These are phyloP conservation scores for Zizania palustris DNA, from an alignment of 202 grass and related monocot species.

Conservation along the genomic window DNA sequence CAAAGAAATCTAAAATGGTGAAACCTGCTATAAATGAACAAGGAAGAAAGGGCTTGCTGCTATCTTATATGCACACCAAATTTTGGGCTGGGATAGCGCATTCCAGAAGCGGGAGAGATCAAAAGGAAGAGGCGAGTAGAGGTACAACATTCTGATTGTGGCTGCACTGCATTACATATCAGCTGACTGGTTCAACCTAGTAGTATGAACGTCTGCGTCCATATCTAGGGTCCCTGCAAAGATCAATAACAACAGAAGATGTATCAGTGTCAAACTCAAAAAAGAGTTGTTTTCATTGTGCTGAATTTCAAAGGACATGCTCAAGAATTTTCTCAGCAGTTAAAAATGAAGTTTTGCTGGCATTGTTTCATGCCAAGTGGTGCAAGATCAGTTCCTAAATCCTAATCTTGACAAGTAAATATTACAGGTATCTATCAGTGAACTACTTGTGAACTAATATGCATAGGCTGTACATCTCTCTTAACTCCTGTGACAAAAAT, in stretches of 20 bases:
- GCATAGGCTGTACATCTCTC: not conserved
- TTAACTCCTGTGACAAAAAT: not conserved
- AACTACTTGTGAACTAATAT: not conserved
- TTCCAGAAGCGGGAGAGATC: not conserved
- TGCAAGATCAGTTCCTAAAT: not conserved
- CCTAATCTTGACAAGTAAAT: not conserved
- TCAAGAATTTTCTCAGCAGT: not conserved
- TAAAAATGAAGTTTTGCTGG: not conserved
- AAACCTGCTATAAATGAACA: slow-evolving; percentile 33
- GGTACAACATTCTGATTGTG: not conserved
- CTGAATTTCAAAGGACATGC: slow-evolving; percentile 22
- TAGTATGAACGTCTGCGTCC: slow-evolving; percentile 37
- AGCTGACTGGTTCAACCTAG: slow-evolving; percentile 34
- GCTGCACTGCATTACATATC: not conserved
- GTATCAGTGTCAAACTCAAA: not conserved
- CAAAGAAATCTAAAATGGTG: slow-evolving; percentile 26
- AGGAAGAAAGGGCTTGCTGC: slow-evolving; percentile 33
- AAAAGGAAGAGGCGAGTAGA: not conserved
- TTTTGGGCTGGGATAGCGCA: slow-evolving; percentile 17
- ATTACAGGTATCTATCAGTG: not conserved
- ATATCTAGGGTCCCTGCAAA: slow-evolving; percentile 54
- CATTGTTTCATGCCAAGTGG: not conserved
- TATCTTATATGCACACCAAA: slow-evolving; percentile 55
- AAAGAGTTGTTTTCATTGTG: not conserved
- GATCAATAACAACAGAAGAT: slow-evolving; percentile 17